Evolutionary conservation across 192 early-diverging fungal species (phyloP).

Genomic region (Coemansia sp.): DNA sequence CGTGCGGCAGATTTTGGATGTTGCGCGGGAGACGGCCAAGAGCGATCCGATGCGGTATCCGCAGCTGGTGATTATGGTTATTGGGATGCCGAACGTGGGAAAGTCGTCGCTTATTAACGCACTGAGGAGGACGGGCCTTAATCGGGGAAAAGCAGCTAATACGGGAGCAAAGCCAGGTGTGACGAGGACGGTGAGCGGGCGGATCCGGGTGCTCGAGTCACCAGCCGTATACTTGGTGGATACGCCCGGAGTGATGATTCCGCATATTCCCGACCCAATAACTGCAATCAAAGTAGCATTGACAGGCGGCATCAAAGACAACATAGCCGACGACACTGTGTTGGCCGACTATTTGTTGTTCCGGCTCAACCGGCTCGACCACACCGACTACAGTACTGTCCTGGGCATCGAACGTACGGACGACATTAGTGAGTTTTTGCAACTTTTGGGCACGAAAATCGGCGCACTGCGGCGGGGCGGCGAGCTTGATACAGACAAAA

Average conservation of each 20-base stretch:
- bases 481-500: constrained; percentile 63
- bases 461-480: constrained; percentile 68
- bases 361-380: constrained; percentile 67
- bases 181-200: constrained; percentile 69
- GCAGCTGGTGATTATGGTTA: constrained; percentile 68
- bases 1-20: constrained; percentile 68
- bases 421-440: constrained; percentile 65
- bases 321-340: constrained; percentile 74
- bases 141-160: constrained; percentile 72
- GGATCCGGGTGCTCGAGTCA: constrained; percentile 82
- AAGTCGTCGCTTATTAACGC: constrained; percentile 93
- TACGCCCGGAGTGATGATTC: constrained; percentile 91
- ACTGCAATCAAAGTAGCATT: constrained; percentile 87
- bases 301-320: constrained; percentile 84
- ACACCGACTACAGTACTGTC: constrained; percentile 55
- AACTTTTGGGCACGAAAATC: constrained; percentile 64
- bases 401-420: constrained; percentile 70
- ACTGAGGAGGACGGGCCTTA: constrained; percentile 74
- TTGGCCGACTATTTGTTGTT: constrained; percentile 92
- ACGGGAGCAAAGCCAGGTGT: constrained; percentile 88
- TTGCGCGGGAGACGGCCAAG: constrained; percentile 58
- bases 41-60: constrained; percentile 44
- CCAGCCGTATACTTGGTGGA: constrained; percentile 93
- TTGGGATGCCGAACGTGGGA: constrained; percentile 96
- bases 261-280: constrained; percentile 78